These are phyloP conservation scores for Yamadazyma conglobata DNA, from an alignment of 1,139 yeast species.

Conservation along the genomic window DNA sequence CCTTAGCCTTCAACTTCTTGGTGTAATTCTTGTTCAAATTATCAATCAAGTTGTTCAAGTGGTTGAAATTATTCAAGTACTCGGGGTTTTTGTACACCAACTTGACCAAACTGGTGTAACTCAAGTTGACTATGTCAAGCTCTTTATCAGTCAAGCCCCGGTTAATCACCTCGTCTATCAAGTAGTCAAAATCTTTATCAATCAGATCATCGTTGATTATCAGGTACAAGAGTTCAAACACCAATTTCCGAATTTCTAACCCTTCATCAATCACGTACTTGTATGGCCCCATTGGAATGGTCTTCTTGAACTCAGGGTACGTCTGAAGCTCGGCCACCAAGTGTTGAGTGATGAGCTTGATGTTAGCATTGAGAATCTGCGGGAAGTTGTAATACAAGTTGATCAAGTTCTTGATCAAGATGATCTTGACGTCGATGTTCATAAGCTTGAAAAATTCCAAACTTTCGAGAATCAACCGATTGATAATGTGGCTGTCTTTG, in stretches of 20 bases:
- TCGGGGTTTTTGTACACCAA: slow-evolving; percentile 22
- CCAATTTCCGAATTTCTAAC: slow-evolving; percentile 65
- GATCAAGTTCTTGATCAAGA: slow-evolving; percentile 15
- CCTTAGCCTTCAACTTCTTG: slow-evolving; percentile 39
- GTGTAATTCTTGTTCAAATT: slow-evolving; percentile 27
- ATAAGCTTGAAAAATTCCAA: slow-evolving; percentile 20
- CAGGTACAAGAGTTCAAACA: slow-evolving; percentile 69
- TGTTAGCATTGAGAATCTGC: slow-evolving; percentile 47
- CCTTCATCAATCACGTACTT: slow-evolving; percentile 82
- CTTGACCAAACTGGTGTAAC: slow-evolving; percentile 33
- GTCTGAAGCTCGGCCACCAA: slow-evolving; percentile 56
- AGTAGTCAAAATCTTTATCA: slow-evolving; percentile 20
- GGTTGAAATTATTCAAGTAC: slow-evolving; percentile 16
- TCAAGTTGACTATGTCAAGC: slow-evolving; percentile 36
- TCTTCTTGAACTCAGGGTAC: slow-evolving; percentile 55
- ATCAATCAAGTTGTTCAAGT: slow-evolving; percentile 20
- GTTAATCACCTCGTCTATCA: slow-evolving; percentile 27
- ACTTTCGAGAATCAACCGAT: slow-evolving; percentile 14
- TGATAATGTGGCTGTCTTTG: slow-evolving; percentile 11
- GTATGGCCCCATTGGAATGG: slow-evolving; percentile 84
- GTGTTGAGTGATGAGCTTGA: slow-evolving; percentile 47
- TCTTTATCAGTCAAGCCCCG: slow-evolving; percentile 38
- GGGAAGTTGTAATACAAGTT: slow-evolving; percentile 53
- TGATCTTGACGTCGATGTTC: slow-evolving; percentile 42
- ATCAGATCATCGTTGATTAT: slow-evolving; percentile 30